Conservation (phyloP, 805 yeast species). For the Peterozyma toletana region DNA sequence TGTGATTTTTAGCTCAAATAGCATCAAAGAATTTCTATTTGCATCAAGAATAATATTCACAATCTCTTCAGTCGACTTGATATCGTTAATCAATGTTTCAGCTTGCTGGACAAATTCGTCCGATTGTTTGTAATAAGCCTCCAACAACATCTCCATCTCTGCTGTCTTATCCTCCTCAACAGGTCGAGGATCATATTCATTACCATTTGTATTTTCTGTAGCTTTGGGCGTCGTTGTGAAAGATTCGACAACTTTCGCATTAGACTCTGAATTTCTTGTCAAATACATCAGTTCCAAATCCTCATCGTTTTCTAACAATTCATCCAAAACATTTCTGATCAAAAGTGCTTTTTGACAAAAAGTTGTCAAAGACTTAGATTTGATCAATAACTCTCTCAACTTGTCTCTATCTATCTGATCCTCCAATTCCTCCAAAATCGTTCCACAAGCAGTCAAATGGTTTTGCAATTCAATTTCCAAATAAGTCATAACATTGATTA, state of each 20-base stretch:
- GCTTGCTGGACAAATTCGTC: conserved; percentile 92
- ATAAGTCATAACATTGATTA: conserved; percentile 73
- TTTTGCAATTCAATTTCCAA: conserved; percentile 68
- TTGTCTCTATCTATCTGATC: conserved; percentile 71
- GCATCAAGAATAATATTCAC: conserved; percentile 88
- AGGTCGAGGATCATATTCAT: not conserved
- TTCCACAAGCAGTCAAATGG: conserved; percentile 52
- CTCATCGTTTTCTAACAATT: conserved; percentile 79
- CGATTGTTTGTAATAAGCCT: conserved; percentile 84
- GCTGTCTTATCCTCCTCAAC: conserved; percentile 33
- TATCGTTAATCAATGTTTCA: conserved; percentile 74
- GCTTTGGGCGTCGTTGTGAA: not conserved
- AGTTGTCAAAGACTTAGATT: conserved; percentile 62
- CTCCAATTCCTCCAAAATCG: conserved; percentile 64
- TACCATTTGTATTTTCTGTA: not conserved
- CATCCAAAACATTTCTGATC: conserved; percentile 78
- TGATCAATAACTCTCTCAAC: conserved; percentile 63
- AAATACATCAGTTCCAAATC: conserved; percentile 77
- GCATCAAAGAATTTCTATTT: conserved; percentile 83
- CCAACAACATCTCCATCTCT: conserved; percentile 82
- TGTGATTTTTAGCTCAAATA: conserved; percentile 75
- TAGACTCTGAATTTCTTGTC: conserved; percentile 22
- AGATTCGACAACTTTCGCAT: not conserved
- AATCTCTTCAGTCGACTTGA: conserved; percentile 87
- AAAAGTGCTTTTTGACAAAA: conserved; percentile 71